A percentile compares a stretch with the other conserved stretches of the same genome.
phyloP scores from a whole-genome alignment of 306 rosid species.

The Acacia melanoxylon region DNA sequence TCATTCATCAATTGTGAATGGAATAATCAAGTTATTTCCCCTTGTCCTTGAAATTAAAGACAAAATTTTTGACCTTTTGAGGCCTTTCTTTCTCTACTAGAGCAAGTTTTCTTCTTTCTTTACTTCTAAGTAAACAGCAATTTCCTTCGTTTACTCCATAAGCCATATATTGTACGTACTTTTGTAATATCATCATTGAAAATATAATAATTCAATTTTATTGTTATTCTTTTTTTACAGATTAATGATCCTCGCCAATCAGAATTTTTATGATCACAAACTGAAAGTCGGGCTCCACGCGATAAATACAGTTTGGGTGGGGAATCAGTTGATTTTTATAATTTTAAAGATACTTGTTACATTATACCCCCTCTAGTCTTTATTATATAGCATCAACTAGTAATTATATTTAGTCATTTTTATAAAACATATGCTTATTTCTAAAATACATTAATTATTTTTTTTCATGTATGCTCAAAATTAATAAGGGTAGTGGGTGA shows the following conservation, averaged over 20 bases:
- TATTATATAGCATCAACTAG: too few species aligned
- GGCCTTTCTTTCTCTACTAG: background rate
- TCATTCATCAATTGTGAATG: too few species aligned
- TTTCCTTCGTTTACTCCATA: background rate
- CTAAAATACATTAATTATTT: too few species aligned
- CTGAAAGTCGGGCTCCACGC: background rate
- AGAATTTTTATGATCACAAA: too few species aligned
- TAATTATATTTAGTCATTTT: too few species aligned
- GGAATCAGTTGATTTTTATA: background rate
- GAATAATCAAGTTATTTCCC: background rate
- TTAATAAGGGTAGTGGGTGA: too few species aligned
- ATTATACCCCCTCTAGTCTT: too few species aligned
- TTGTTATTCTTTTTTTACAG: too few species aligned
- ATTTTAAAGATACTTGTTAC: too few species aligned
- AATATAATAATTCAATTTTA: background rate
- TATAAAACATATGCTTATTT: too few species aligned
- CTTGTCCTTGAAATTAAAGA: background rate
- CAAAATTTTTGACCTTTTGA: background rate
- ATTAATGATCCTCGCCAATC: background rate
- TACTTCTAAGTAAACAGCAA: background rate
- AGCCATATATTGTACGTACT: background rate
- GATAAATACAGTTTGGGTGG: background rate
- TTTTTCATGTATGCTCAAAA: too few species aligned
- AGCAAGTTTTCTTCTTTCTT: background rate
- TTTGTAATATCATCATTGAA: background rate